A percentile compares a stretch with the other conserved stretches of the same genome.
These are phyloP conservation scores for Rhytidhysteron rufulum DNA, from an alignment of 2,329 filamentous ascomycete genomes.

Conservation along the genomic window DNA sequence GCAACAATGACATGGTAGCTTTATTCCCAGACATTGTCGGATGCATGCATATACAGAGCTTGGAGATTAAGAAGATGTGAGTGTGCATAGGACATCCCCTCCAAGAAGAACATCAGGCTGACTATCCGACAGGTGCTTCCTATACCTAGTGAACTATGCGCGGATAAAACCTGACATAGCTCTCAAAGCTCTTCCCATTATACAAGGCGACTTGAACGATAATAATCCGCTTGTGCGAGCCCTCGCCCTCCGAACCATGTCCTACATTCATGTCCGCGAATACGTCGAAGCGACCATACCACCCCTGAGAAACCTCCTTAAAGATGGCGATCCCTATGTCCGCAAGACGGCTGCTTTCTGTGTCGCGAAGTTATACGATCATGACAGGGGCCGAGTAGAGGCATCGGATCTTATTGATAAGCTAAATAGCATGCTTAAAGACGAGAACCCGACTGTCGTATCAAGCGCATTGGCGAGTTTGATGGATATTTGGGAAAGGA, in stretches of 20 bases:
- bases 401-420: conserved; percentile 86
- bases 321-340: conserved; percentile 89
- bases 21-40: conserved; percentile 92
- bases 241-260: conserved; percentile 88
- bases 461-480: conserved; percentile 86
- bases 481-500: conserved; percentile 98
- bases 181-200: conserved; percentile 82
- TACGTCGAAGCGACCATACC: conserved; percentile 89
- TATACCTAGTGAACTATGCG: conserved; percentile 96
- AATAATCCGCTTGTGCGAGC: conserved; percentile 88
- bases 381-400: conserved; percentile 88
- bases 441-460: conserved; percentile 96
- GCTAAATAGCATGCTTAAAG: conserved; percentile 82
- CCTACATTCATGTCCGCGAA: conserved; percentile 93
- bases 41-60: conserved; percentile 89
- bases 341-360: conserved; percentile 96
- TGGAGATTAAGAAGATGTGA: conserved; percentile 99
- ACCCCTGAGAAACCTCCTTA: conserved; percentile 76
- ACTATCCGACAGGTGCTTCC: conserved; percentile 89
- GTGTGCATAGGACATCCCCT: too few relatives aligned
- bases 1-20: conserved; percentile 99
- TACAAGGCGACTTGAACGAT: conserved; percentile 86
- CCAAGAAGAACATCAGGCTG: too few relatives aligned
- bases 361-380: conserved; percentile 96
- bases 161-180: conserved; percentile 92